Evolutionary conservation across 768 basidiomycete genomes (phyloP).

Genomic region (Pleurotus citrinopileatus): DNA sequence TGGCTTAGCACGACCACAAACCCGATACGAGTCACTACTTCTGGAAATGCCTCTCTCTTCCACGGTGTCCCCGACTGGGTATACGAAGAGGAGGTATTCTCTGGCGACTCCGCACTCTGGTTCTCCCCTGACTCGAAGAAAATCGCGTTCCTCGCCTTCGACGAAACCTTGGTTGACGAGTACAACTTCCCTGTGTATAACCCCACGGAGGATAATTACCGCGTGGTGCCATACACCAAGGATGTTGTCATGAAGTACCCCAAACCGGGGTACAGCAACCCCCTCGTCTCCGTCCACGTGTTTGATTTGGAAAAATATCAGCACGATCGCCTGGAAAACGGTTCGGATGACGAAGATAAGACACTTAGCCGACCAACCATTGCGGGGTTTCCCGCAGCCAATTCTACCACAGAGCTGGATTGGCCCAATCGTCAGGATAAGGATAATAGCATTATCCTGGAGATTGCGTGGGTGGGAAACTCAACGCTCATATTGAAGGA

Average conservation of each 20-base stretch:
- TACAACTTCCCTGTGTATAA: slow-evolving; percentile 93
- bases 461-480: slow-evolving; percentile 87
- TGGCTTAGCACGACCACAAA: slow-evolving; percentile 30
- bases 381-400: slow-evolving; percentile 29
- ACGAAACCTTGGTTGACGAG: slow-evolving; percentile 86
- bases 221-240: slow-evolving; percentile 76
- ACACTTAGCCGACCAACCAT: slow-evolving; percentile 1
- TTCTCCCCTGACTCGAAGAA: slow-evolving; percentile 80
- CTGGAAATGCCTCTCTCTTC: slow-evolving; percentile 83
- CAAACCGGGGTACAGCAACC: slow-evolving; percentile 89
- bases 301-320: slow-evolving; percentile 71
- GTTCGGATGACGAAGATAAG: neutral
- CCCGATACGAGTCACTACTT: slow-evolving; percentile 74
- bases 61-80: slow-evolving; percentile 98
- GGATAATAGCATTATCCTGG: slow-evolving; percentile 69
- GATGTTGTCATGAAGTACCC: slow-evolving; percentile 78
- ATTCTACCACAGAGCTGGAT: slow-evolving; percentile 52
- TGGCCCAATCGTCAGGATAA: slow-evolving; percentile 62
- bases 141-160: slow-evolving; percentile 82
- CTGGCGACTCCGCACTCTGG: slow-evolving; percentile 75
- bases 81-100: slow-evolving; percentile 90
- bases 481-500: slow-evolving; percentile 78
- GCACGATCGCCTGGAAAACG: slow-evolving; percentile 24
- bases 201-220: slow-evolving; percentile 65
- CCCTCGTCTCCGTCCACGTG: slow-evolving; percentile 76